Evolutionary conservation across 2,329 filamentous ascomycete species (phyloP), one percentile per base, ranked within the genome.

Genomic region (Cylindrodendrum hubeiense): DNA sequence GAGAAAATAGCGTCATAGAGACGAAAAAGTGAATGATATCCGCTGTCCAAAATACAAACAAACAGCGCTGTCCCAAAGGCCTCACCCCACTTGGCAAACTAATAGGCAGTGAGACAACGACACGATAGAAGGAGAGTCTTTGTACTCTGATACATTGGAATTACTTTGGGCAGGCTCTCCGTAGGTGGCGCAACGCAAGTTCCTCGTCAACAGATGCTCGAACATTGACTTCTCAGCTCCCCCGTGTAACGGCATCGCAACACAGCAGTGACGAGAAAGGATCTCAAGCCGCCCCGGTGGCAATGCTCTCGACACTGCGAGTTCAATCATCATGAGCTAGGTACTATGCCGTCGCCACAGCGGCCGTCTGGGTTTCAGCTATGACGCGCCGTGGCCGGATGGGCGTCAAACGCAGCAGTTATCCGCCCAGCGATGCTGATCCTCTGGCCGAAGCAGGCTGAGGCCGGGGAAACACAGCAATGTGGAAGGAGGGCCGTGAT

Each of bases 171-270:
- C 19, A 24, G 39, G 19, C 46, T n/a, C 46, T 52, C 41, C 21
- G 24, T 10, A 19, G 30, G 68, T 71, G 50, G 67, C 65, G 63
- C 70, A 63, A 49, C 63, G 63, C 60, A 56, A 53, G 63, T 71
- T 61, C 69, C 54, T 73, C 65, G 53, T 67, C 55, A 74, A 64
- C 22, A 70, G 47, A 63, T 63, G 54, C 51, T 67, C 53, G 60
- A 59, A 50, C 49, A n/a, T 50, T n/a, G 39, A 60, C 53, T 37
- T 56, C 57, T 60, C 51, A 65, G 52, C 50, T 51, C 37, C 53
- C 10, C 22, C 34, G 71, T 74, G 71, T 66, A 63, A 72, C 68
- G 17, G 34, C 52, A 22, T n/a, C 52, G 24, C 44, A 43, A 44
- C 34, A 34, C 34, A 22, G 21, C 58, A 58, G 34, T 46, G 51